Conservation (phyloP, 2,329 filamentous ascomycete genomes). For the Remersonia thermophila region DNA sequence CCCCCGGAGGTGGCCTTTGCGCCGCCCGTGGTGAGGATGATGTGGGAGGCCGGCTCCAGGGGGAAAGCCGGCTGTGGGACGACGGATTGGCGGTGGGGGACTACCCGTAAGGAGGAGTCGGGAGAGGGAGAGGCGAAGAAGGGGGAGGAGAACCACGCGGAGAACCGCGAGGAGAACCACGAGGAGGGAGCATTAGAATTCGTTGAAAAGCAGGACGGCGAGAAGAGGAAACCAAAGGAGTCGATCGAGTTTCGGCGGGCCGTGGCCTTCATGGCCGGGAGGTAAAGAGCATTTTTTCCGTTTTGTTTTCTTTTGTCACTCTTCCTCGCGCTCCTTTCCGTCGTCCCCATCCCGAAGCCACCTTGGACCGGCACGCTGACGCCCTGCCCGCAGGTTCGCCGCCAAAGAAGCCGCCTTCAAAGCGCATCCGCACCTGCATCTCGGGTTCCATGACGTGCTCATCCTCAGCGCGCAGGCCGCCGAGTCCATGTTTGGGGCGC, state of each 20-base stretch:
- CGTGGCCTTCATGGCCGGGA: constrained; percentile 29
- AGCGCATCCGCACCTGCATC: constrained; percentile 46
- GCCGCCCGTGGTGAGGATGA: constrained; percentile 5
- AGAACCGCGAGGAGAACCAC: neutral
- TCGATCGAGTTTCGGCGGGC: neutral
- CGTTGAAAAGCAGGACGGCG: neutral
- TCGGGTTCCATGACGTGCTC: constrained; percentile 51
- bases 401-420: constrained; percentile 68
- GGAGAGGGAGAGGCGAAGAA: neutral
- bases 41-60: constrained; percentile 8
- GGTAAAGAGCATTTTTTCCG: constrained; percentile 22
- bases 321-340: no score
- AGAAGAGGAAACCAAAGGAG: neutral
- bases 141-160: neutral
- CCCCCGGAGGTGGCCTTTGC: constrained; percentile 25
- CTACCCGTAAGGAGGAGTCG: no score
- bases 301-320: no score
- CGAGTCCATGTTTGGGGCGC: neutral
- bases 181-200: neutral
- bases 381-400: constrained; percentile 39
- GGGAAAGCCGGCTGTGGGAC: no score
- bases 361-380: neutral
- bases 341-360: no score
- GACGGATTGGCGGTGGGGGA: constrained; percentile 4
- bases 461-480: constrained; percentile 19